Evolutionary conservation across 495 filamentous ascomycete species (phyloP), one percentile per base, ranked within the genome.

Genomic region (Penicillium silybi): DNA sequence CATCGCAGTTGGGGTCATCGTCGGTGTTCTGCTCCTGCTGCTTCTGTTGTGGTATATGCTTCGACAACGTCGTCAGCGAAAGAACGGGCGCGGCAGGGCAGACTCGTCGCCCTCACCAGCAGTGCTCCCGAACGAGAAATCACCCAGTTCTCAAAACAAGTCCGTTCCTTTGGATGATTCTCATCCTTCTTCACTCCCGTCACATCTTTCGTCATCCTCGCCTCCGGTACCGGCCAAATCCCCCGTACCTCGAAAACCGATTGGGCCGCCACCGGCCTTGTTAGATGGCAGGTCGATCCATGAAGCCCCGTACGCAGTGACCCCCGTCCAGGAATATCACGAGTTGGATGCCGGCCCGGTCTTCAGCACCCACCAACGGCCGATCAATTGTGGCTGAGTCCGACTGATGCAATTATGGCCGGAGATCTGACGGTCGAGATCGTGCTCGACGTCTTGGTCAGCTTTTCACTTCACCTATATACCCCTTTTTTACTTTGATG

Each of bases 1-100:
- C 0, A 68, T 72, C 10, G 62, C 64, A 17, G 54, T 63, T 7
- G 65, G 50, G 5, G 63, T 65, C n/a, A 56, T 71, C 17, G 27
- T 65, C 6, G 44, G 35, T 16, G 61, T 69, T 15, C n/a, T 68
- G 3, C 41, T 71, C 18, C 46, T 70, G n/a, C 1, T 65, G 1
- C 10, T 64, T 0, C 16, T 64, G 4, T 19, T 64, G 1, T 70
- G 65, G 66, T 50, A 57, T 10, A 23, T 64, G 0, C 20, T 65
- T 13, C 49, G 57, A 2, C 54, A 43, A n/a, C 51, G 61, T 1
- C 50, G 62, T 37, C 52, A 59, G 34, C 54, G n/a, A n/a, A 59
- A 45, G 16, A 29, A 6, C 20, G 10, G 6, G 17, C 11, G 10
- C 1, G 16, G 27, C 2, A 25, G 20, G 10, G 20, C 34, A 2